Conservation (phyloP, 371 early-diverging fungal genomes). For the Chytridiales sp. region DNA sequence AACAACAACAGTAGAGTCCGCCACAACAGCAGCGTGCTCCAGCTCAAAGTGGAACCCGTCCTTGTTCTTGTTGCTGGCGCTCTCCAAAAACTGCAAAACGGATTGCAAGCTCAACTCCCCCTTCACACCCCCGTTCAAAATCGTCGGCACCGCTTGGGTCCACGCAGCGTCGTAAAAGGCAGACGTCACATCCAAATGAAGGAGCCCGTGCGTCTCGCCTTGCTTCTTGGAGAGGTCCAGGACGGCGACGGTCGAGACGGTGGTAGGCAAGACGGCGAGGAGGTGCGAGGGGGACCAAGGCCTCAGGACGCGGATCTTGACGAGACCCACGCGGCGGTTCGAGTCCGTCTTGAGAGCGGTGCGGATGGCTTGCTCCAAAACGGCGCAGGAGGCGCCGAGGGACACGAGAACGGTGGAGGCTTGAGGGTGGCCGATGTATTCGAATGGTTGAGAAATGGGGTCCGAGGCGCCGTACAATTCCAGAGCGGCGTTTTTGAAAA, state of each 20-base stretch:
- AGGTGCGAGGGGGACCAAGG: constrained; percentile 80
- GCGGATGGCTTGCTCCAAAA: constrained; percentile 48
- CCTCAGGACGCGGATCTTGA: constrained; percentile 73
- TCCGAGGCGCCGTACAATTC: constrained; percentile 61
- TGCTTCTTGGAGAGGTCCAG: constrained; percentile 36
- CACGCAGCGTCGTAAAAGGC: constrained; percentile 62
- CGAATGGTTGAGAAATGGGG: constrained; percentile 62
- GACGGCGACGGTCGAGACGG: constrained; percentile 51
- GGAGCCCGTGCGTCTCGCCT: constrained; percentile 46
- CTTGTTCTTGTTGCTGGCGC: too few species aligned
- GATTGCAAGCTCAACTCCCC: too few species aligned
- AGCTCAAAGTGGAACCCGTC: too few species aligned
- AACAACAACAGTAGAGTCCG: too few species aligned
- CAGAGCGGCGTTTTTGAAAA: constrained; percentile 39
- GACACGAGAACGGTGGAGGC: constrained; percentile 77
- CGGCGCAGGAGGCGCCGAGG: constrained; percentile 55
- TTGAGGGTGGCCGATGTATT: constrained; percentile 69
- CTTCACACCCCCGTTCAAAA: too few species aligned
- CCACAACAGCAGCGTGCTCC: too few species aligned
- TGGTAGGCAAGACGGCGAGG: constrained; percentile 60
- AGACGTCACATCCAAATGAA: constrained; percentile 70
- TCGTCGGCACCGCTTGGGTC: constrained; percentile 40
- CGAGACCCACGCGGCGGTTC: constrained; percentile 60
- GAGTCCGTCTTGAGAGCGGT: constrained; percentile 32
- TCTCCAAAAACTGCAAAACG: too few species aligned